Evolutionary conservation across 78 protist genomes (phyloP), one percentile per base, ranked within the genome.

Genomic region (Acrasis kona): DNA sequence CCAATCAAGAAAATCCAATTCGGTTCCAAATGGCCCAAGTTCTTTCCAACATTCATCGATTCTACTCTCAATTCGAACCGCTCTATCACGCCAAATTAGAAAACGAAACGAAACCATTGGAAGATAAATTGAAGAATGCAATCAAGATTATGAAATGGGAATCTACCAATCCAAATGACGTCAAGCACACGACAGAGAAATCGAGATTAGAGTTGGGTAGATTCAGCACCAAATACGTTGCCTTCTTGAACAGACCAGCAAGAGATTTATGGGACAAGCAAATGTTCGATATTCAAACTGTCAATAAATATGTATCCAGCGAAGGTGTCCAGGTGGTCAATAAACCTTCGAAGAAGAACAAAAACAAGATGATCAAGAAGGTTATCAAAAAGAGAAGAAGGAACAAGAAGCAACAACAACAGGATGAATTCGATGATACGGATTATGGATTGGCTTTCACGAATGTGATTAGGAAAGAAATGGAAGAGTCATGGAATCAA

Each of bases 201-300:
- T 19, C 61, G 19, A 50, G 61, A 50, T n/a, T n/a, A 50, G 19
- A 50, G 19, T 19, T 50, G 19, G 61, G 34, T 50, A 50, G 19
- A 50, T 50, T 50, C 19, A n/a, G 34, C 19, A 50, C 61, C 19
- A 19, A 19, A 50, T 50, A 50, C 19, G 19, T 19, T n/a, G 19
- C 19, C 19, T n/a, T 50, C 19, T 50, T 50, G 19, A 50, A 19
- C 19, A 50, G 61, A 50, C 19, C 34, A 50, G 19, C 61, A 50
- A 50, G 61, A 50, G 61, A 50, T 50, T n/a, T 50, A n/a, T 50
- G 61, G 61, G 61, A 50, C n/a, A n/a, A n/a, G n/a, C n/a, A n/a
- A n/a, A n/a, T n/a, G n/a, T n/a, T n/a, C n/a, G n/a, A n/a, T n/a
- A n/a, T n/a, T n/a, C n/a, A n/a, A n/a, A n/a, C n/a, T n/a, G n/a